Evolutionary conservation across 108 stramenopile species (phyloP).

Genomic region (Cylindrotheca fusiformis): DNA sequence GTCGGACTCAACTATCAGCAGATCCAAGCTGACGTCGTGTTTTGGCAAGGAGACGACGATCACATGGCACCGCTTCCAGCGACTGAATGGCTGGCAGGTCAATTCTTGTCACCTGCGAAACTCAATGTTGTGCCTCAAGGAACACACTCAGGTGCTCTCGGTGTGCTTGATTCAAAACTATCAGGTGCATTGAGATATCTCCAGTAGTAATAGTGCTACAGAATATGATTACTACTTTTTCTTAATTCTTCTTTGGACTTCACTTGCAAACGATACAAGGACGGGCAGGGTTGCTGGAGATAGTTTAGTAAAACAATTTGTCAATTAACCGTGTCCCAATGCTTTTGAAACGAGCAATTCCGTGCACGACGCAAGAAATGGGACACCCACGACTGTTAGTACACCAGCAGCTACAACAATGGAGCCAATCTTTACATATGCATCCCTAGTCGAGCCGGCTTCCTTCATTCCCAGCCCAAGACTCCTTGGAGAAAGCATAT

Average conservation of each 20-base stretch:
- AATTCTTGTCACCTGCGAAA: background rate
- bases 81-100: conserved; percentile 5
- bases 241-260: background rate
- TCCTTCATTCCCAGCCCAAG: conserved; percentile 28
- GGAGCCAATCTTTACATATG: conserved; percentile 55
- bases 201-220: too few relatives aligned
- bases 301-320: too few relatives aligned
- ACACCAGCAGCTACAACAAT: conserved; percentile 51
- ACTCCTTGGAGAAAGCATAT: conserved; percentile 39
- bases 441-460: conserved; percentile 42
- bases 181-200: conserved; percentile 10
- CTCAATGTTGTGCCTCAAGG: background rate
- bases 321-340: too few relatives aligned
- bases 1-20: conserved; percentile 2
- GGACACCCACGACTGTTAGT: conserved; percentile 50
- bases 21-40: background rate
- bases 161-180: conserved; percentile 3
- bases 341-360: conserved; percentile 1
- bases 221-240: too few relatives aligned
- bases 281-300: too few relatives aligned
- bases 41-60: conserved; percentile 16
- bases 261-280: background rate
- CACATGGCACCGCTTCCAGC: conserved; percentile 1
- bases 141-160: background rate
- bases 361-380: conserved; percentile 23